Conservation (phyloP, 371 early-diverging fungal genomes). For the Apophysomyces ossiformis region DNA sequence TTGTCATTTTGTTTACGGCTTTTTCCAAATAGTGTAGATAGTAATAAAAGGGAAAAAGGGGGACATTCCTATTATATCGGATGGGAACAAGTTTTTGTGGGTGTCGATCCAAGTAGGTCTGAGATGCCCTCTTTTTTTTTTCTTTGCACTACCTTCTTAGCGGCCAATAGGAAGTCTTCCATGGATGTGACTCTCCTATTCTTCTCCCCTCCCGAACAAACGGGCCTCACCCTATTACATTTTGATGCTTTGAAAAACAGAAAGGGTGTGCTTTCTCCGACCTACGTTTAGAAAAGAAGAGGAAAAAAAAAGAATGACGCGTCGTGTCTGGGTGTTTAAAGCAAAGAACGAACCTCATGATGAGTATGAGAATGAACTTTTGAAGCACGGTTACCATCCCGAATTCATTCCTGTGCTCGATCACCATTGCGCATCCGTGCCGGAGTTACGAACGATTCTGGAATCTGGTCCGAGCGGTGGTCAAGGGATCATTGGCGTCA, state of each 20-base stretch:
- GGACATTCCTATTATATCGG: too few relatives aligned
- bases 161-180: conserved; percentile 6
- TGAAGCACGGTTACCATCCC: conserved; percentile 18
- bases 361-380: conserved; percentile 24
- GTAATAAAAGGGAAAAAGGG: too few relatives aligned
- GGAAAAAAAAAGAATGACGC: not conserved
- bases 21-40: too few relatives aligned
- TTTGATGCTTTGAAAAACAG: not conserved
- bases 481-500: conserved; percentile 22
- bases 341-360: conserved; percentile 15
- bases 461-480: conserved; percentile 19
- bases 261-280: not conserved
- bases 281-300: not conserved
- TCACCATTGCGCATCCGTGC: conserved; percentile 24
- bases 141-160: not conserved
- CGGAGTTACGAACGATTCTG: conserved; percentile 21
- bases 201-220: not conserved
- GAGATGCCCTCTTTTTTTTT: not conserved
- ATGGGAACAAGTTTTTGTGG: not conserved
- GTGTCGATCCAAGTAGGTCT: conserved; percentile 1
- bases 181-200: conserved; percentile 1
- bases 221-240: not conserved
- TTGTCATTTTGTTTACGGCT: too few relatives aligned
- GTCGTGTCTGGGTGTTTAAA: conserved; percentile 3
- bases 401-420: conserved; percentile 48